Conservation (phyloP, 179 eudicot genomes). For the Heliamphora ciliata region DNA sequence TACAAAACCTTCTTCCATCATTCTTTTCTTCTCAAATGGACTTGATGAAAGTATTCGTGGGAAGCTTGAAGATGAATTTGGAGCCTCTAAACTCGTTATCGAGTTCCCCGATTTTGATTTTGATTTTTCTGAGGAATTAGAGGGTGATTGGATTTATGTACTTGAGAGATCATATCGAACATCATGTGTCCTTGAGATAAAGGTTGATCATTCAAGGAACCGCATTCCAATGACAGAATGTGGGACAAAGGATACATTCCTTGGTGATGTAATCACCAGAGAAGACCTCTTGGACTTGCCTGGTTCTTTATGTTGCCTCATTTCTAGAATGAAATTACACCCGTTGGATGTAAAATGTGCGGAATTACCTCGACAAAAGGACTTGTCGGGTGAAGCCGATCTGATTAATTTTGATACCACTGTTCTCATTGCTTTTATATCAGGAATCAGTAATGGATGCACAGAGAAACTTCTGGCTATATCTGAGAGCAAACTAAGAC, state of each 20-base stretch:
- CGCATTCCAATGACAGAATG: slow-evolving; percentile 21
- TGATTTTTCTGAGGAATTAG: slow-evolving; percentile 40
- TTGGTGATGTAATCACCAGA: slow-evolving; percentile 15
- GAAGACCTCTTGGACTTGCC: slow-evolving; percentile 25
- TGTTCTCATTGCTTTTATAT: slow-evolving; percentile 71
- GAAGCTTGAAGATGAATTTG: slow-evolving; percentile 43
- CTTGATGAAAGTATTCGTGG: slow-evolving; percentile 30
- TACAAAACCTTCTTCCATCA: slow-evolving; percentile 48
- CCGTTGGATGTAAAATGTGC: slow-evolving; percentile 23
- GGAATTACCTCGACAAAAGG: slow-evolving; percentile 17
- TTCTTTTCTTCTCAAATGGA: slow-evolving; percentile 79
- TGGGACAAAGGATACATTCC: slow-evolving; percentile 15
- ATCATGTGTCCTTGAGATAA: slow-evolving; percentile 44
- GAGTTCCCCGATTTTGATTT: slow-evolving; percentile 32
- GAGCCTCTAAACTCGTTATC: slow-evolving; percentile 36
- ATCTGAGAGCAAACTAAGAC: slow-evolving; percentile 50
- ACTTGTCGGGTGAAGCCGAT: slow-evolving; percentile 20
- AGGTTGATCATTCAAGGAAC: slow-evolving; percentile 29
- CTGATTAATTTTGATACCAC: slow-evolving; percentile 90
- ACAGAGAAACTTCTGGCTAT: slow-evolving; percentile 52
- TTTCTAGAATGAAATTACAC: slow-evolving; percentile 42
- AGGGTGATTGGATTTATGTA: slow-evolving; percentile 63
- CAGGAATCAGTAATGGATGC: slow-evolving; percentile 84
- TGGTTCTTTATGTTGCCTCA: slow-evolving; percentile 39
- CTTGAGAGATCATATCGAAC: slow-evolving; percentile 39